Evolutionary conservation across 2,329 filamentous ascomycete genomes (phyloP).

Genomic region (Rhexocercosporidium sp.): DNA sequence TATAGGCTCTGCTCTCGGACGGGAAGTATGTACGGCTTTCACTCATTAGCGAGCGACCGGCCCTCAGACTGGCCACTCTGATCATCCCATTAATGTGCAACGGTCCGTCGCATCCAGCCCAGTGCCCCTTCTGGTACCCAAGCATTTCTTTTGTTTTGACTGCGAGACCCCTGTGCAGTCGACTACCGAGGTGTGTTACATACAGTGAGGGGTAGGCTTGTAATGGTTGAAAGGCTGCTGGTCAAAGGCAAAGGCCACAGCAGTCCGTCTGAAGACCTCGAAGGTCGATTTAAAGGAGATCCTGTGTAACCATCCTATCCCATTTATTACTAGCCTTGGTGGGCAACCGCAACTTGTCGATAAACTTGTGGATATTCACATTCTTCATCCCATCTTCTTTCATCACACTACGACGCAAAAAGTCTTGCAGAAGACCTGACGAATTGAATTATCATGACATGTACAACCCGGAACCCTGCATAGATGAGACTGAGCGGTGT

Average conservation of each 20-base stretch:
- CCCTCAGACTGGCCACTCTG: slow-evolving; percentile 8
- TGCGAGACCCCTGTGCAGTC: not conserved
- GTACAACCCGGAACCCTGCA: slow-evolving; percentile 19
- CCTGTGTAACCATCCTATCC: slow-evolving; percentile 25
- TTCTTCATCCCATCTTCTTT: slow-evolving; percentile 10
- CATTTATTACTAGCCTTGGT: slow-evolving; percentile 15
- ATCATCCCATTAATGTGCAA: slow-evolving; percentile 17
- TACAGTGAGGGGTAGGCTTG: slow-evolving; percentile 5
- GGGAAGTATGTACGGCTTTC: not conserved
- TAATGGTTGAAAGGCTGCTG: slow-evolving; percentile 5
- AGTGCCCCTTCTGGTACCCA: slow-evolving; percentile 18
- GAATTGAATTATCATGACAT: slow-evolving; percentile 10
- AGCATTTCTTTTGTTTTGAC: slow-evolving; percentile 9
- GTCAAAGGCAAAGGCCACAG: slow-evolving; percentile 4
- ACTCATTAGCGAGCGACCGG: too few relatives aligned
- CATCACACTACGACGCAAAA: slow-evolving; percentile 1
- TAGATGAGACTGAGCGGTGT: slow-evolving; percentile 15
- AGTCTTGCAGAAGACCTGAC: not conserved
- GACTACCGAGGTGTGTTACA: slow-evolving; percentile 8
- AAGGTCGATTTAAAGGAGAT: slow-evolving; percentile 19
- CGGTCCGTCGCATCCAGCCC: slow-evolving; percentile 21
- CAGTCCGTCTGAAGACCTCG: not conserved
- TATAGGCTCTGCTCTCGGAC: not conserved
- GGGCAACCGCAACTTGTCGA: slow-evolving; percentile 12
- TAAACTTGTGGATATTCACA: not conserved